phyloP scores from a whole-genome alignment of 805 yeast species.

The Barnettozyma siamensis region DNA sequence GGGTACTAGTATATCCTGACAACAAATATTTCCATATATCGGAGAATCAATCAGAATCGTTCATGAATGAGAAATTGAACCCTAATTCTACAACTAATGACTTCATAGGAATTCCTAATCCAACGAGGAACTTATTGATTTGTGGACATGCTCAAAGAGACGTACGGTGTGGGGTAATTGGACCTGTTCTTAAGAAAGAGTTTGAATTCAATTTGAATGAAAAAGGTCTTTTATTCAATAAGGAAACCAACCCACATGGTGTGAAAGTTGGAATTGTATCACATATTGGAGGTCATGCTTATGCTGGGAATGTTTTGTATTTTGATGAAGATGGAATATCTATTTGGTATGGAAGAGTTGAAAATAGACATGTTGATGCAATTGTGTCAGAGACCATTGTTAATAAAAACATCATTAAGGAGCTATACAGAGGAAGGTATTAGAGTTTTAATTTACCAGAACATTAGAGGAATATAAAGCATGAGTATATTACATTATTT shows the following conservation, averaged over 20 bases:
- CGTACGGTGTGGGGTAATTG: conserved; percentile 60
- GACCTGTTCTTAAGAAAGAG: conserved; percentile 50
- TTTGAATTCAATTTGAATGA: conserved; percentile 36
- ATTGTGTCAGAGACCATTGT: conserved; percentile 51
- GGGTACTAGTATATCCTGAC: conserved; percentile 52
- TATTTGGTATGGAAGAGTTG: conserved; percentile 75
- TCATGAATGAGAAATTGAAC: conserved; percentile 36
- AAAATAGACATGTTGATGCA: conserved; percentile 61
- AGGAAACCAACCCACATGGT: conserved; percentile 21
- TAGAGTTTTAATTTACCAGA: not conserved
- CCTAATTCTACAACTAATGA: conserved; percentile 22
- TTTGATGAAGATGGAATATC: conserved; percentile 36
- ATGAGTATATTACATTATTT: too few relatives aligned
- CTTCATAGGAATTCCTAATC: conserved; percentile 13
- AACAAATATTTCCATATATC: conserved; percentile 28
- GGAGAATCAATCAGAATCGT: conserved; percentile 23
- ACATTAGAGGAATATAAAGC: too few relatives aligned
- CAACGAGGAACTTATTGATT: conserved; percentile 35
- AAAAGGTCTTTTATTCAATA: conserved; percentile 28
- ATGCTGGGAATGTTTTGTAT: conserved; percentile 74
- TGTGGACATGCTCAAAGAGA: conserved; percentile 69
- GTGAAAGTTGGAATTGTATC: conserved; percentile 51
- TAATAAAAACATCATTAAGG: conserved; percentile 45
- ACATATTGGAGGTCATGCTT: conserved; percentile 82
- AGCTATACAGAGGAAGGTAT: conserved; percentile 46